Percentiles rank a stretch among this genome's conserved stretches.
Conservation (phyloP, 148 eudicot genomes). For the Rheum nobile region DNA sequence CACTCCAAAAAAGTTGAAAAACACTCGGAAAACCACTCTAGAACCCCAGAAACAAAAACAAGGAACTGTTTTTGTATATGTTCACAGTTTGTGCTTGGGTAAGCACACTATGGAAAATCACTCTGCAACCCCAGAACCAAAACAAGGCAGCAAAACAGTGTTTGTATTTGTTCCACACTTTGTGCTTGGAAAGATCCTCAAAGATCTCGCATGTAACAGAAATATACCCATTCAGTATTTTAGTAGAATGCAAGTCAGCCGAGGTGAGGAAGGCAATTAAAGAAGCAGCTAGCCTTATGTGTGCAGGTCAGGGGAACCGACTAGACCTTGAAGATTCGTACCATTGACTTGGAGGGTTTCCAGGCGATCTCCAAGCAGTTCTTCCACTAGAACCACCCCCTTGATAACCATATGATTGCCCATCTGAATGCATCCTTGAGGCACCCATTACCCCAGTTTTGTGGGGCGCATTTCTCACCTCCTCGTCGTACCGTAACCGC, state of each 20-base stretch:
- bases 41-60: background rate
- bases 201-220: background rate
- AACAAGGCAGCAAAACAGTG: background rate
- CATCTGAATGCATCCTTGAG: slow-evolving; percentile 37
- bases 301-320: slow-evolving; percentile 20
- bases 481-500: slow-evolving; percentile 77
- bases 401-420: slow-evolving; percentile 7
- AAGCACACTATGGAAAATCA: background rate
- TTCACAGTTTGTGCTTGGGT: background rate
- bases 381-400: background rate
- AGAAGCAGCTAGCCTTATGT: background rate
- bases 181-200: background rate
- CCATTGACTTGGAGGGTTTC: slow-evolving; percentile 37
- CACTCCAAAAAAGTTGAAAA: background rate
- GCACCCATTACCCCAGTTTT: slow-evolving; percentile 26
- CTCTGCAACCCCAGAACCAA: background rate
- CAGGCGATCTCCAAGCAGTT: slow-evolving; percentile 33
- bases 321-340: slow-evolving; percentile 39
- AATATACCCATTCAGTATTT: background rate
- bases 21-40: background rate
- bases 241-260: background rate
- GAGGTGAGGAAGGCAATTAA: background rate
- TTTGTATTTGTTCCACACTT: background rate
- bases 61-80: background rate
- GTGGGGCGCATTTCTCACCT: slow-evolving; percentile 38